Evolutionary conservation across 2,329 filamentous ascomycete genomes (phyloP).

Genomic region (Parascedosporium putredinis): DNA sequence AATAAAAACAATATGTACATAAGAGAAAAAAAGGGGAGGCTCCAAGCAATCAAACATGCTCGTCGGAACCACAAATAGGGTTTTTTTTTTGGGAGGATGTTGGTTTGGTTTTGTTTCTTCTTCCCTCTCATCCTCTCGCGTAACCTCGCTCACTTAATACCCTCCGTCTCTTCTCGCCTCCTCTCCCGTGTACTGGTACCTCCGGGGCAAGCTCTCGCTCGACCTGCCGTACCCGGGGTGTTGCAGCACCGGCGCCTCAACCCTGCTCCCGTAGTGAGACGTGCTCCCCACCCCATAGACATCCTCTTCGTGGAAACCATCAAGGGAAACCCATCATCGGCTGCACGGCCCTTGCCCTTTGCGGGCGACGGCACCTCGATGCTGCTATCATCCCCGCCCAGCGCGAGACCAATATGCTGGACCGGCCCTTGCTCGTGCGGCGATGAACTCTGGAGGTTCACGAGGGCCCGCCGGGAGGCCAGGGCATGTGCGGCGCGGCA

Average conservation of each 20-base stretch:
- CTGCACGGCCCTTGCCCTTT: conserved; percentile 29
- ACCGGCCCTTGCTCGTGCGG: conserved; percentile 10
- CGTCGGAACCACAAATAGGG: background rate
- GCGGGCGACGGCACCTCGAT: conserved; percentile 15
- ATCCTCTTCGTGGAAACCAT: conserved; percentile 18
- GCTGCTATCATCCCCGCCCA: conserved; percentile 12
- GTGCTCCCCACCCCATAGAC: conserved; percentile 36
- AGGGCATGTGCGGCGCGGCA: conserved; percentile 22
- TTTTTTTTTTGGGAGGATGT: too few relatives aligned
- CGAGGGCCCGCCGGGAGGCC: conserved; percentile 28
- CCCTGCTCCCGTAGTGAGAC: background rate
- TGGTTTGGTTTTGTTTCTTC: too few relatives aligned
- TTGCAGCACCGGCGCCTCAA: conserved; percentile 30
- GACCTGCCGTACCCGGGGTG: conserved; percentile 37
- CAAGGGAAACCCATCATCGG: background rate
- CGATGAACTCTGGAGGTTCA: conserved; percentile 11
- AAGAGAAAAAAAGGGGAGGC: background rate
- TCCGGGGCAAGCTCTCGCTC: conserved; percentile 15
- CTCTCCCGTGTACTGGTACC: conserved; percentile 8
- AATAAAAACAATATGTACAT: background rate
- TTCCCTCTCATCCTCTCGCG: too few relatives aligned
- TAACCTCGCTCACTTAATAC: background rate
- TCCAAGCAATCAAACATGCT: background rate
- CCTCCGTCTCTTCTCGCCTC: conserved; percentile 5
- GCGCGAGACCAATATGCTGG: conserved; percentile 13